These are phyloP conservation scores for Lumnitzera littorea DNA, from an alignment of 345 rosid species.

Conservation along the genomic window DNA sequence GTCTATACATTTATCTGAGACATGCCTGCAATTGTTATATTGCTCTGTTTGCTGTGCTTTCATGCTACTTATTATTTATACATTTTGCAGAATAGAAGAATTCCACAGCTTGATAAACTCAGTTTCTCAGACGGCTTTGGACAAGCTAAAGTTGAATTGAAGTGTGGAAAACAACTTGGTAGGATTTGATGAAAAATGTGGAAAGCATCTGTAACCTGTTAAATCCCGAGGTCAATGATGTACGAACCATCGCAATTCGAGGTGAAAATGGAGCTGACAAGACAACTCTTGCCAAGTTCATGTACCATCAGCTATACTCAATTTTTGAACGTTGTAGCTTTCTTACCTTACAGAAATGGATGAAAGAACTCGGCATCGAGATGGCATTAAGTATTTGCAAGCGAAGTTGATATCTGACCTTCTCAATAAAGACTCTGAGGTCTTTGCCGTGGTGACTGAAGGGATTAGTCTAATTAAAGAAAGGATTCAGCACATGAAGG, in stretches of 20 bases:
- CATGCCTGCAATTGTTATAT: no score
- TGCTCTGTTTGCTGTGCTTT: not conserved
- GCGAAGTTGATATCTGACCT: constrained; percentile 4
- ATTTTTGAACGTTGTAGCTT: constrained; percentile 20
- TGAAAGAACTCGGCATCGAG: not conserved
- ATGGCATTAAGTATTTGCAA: not conserved
- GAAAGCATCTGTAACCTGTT: not conserved
- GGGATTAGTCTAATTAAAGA: not conserved
- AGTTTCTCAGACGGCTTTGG: not conserved
- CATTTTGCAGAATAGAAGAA: constrained; percentile 5
- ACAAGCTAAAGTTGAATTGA: not conserved
- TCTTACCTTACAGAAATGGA: constrained; percentile 15
- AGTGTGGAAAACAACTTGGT: not conserved
- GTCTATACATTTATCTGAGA: no score
- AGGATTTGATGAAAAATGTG: not conserved
- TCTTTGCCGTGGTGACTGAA: not conserved
- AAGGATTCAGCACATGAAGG: not conserved
- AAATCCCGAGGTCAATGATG: not conserved
- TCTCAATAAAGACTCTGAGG: not conserved
- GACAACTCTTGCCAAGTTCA: not conserved
- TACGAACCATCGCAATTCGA: not conserved
- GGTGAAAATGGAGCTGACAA: not conserved
- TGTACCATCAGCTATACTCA: constrained; percentile 5
- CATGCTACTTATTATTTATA: not conserved
- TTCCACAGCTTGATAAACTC: not conserved